Conservation (phyloP, 768 basidiomycete genomes). For the Gymnopilus junonius region DNA sequence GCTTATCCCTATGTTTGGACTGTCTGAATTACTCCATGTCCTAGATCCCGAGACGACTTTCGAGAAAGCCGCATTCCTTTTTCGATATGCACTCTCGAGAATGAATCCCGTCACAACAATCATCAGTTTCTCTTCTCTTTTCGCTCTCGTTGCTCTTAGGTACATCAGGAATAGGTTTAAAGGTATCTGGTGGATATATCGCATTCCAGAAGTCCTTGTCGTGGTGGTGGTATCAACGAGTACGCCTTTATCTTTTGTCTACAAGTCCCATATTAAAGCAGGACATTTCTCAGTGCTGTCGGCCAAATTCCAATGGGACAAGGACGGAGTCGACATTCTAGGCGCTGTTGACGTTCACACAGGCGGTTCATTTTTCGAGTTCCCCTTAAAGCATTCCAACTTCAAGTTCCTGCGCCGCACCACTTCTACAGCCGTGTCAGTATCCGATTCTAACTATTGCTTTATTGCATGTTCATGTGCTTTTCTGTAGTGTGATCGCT, state of each 20-base stretch:
- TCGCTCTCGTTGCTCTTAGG: conserved; percentile 65
- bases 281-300: conserved; percentile 58
- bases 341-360: conserved; percentile 74
- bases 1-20: conserved; percentile 89
- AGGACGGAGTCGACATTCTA: conserved; percentile 81
- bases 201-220: conserved; percentile 88
- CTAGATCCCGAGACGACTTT: conserved; percentile 69
- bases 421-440: conserved; percentile 82
- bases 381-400: conserved; percentile 68
- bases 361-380: conserved; percentile 65
- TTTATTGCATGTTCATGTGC: not conserved
- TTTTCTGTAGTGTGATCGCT: conserved; percentile 63
- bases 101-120: conserved; percentile 69
- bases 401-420: conserved; percentile 74
- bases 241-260: conserved; percentile 39
- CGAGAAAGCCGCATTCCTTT: conserved; percentile 79
- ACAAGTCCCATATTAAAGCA: not conserved
- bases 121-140: conserved; percentile 75
- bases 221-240: conserved; percentile 85
- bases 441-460: not conserved
- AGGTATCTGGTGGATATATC: conserved; percentile 72
- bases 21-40: conserved; percentile 55
- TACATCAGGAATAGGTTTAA: conserved; percentile 61
- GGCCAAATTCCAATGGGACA: conserved; percentile 72
- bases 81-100: conserved; percentile 58